A percentile compares a stretch with the other conserved stretches of the same genome.
Evolutionary conservation across 495 filamentous ascomycete genomes (phyloP).

Genomic region (Podospora fimiseda): DNA sequence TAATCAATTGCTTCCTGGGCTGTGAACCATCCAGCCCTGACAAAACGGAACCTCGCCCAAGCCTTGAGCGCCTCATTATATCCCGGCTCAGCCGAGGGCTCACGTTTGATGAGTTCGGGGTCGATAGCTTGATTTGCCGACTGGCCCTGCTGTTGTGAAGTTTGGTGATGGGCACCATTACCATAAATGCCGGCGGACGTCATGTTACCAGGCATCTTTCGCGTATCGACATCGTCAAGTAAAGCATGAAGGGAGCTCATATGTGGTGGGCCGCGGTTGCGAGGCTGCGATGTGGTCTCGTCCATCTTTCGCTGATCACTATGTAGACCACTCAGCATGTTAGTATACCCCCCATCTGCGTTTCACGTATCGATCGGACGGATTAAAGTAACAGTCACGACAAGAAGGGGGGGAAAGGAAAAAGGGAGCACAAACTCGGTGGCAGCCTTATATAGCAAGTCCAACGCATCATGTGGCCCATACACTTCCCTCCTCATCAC

Average conservation of each 20-base stretch:
- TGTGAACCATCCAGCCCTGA: conserved; percentile 93
- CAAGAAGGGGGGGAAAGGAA: conserved; percentile 2
- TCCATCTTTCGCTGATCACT: conserved; percentile 24
- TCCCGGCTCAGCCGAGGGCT: conserved; percentile 37
- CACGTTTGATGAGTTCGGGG: conserved; percentile 30
- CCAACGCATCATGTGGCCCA: conserved; percentile 64
- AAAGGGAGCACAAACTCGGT: conserved; percentile 38
- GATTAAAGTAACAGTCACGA: neutral
- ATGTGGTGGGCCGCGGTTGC: conserved; percentile 7
- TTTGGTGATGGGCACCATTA: conserved; percentile 15
- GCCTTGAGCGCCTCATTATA: conserved; percentile 67
- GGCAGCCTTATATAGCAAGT: conserved; percentile 63
- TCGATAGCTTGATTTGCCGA: conserved; percentile 28
- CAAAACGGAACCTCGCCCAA: conserved; percentile 87
- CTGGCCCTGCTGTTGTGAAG: conserved; percentile 15
- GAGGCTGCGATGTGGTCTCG: conserved; percentile 9
- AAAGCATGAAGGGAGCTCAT: conserved; percentile 14
- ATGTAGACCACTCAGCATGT: conserved; percentile 10
- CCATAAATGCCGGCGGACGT: conserved; percentile 11
- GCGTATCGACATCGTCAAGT: conserved; percentile 12
- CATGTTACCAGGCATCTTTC: conserved; percentile 17
- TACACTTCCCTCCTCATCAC: conserved; percentile 59
- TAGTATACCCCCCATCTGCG: neutral
- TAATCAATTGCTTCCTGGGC: conserved; percentile 88
- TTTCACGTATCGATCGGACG: neutral